Evolutionary conservation across 2,329 filamentous ascomycete species (phyloP), one percentile per base, ranked within the genome.

Genomic region (Peltaster fructicola): DNA sequence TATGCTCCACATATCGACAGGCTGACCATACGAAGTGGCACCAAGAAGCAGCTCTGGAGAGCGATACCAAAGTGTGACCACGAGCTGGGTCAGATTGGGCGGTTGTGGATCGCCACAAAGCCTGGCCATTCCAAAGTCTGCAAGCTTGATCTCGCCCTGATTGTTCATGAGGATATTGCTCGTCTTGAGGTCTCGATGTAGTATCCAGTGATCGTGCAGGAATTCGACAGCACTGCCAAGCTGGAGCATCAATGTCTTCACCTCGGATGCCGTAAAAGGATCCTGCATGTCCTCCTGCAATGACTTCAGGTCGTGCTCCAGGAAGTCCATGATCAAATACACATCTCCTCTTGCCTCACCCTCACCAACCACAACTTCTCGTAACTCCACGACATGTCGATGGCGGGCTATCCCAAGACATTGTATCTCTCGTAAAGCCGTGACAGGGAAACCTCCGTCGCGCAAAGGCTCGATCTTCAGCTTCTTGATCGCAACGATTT

Each of bases 41-140:
- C 88, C 88, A 3, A 95, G 69, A 2, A 98, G 65, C 7, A 95
- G 65, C 52, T 95, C 88, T 0, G 88, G 88, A 1, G 79, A 67
- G 29, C 88, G 78, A 51, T 98, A 98, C 88, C 88, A 98, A 5
- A 98, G 65, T 5, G 88, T 98, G 10, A 95, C 85, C 33, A 98
- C 88, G 22, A 95, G 68, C 46, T 85, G 77, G 3, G 88, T 95
- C 31, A 95, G 64, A 34, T 77, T 75, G 1, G 72, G 65, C 4
- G 61, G 59, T 1, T 72, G 61, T 4, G 85, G 82, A 38, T 80
- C 71, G 24, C 77, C 77, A 28, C 78, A 77, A 54, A 88, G 88
- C 14, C 88, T 69, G 3, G 88, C 85, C 81, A 98, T 93, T 50
- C 88, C 88, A 47, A 98, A 98, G 53, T 98, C 88, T 31, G 88